These are phyloP conservation scores for Monosporozyma siamensis DNA, from an alignment of 805 yeast species.

Conservation along the genomic window DNA sequence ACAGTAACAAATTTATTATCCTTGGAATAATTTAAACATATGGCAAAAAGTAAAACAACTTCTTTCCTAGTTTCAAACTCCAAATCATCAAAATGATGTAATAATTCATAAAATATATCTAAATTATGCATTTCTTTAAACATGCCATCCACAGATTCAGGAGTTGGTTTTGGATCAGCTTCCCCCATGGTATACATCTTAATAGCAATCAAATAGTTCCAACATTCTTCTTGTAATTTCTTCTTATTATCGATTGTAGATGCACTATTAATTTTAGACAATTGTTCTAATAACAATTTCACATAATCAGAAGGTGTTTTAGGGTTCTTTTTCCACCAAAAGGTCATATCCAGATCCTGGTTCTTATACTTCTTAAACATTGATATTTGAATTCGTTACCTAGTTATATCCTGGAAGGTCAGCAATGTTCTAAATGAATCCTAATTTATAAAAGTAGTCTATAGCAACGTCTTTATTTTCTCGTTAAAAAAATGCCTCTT, in stretches of 20 bases:
- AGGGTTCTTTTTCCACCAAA: constrained; percentile 82
- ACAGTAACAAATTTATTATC: constrained; percentile 78
- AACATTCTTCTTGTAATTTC: constrained; percentile 63
- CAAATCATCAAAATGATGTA: constrained; percentile 50
- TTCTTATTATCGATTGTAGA: constrained; percentile 27
- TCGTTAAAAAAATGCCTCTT: too few species aligned
- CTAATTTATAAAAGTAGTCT: too few species aligned
- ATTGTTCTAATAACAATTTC: constrained; percentile 63
- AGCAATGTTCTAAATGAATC: too few species aligned
- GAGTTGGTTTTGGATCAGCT: constrained; percentile 43
- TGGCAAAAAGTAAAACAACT: constrained; percentile 61
- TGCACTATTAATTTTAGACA: constrained; percentile 46
- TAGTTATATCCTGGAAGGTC: too few species aligned
- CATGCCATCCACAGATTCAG: constrained; percentile 65
- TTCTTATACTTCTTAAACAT: constrained; percentile 27
- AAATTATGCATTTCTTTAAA: constrained; percentile 72
- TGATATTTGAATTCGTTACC: not conserved
- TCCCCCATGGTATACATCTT: constrained; percentile 56
- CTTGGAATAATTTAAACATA: constrained; percentile 67
- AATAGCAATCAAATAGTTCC: constrained; percentile 54
- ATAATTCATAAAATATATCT: constrained; percentile 56
- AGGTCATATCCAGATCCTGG: constrained; percentile 54
- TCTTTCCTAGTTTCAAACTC: constrained; percentile 90
- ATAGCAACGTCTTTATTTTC: too few species aligned
- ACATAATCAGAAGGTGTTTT: constrained; percentile 83